Evolutionary conservation across 805 yeast genomes (phyloP).

Genomic region (Huiozyma sinensis): DNA sequence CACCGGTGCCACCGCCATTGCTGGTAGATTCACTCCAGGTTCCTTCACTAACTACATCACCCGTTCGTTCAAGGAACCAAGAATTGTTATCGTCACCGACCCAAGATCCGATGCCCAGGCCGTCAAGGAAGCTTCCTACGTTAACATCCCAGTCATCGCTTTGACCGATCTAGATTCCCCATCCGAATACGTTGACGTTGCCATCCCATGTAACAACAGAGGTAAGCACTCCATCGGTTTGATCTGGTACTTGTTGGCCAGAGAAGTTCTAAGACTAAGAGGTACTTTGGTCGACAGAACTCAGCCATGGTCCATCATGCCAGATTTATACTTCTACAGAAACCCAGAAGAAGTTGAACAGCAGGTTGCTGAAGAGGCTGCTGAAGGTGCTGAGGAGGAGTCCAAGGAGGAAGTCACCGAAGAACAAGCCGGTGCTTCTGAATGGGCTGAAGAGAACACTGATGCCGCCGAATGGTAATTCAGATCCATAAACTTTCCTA

Average conservation of each 20-base stretch:
- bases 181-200: slow-evolving; percentile 97
- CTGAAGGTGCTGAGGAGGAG: slow-evolving; percentile 57
- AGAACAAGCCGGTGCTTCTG: slow-evolving; percentile 53
- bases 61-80: slow-evolving; percentile 99
- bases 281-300: slow-evolving; percentile 95
- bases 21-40: slow-evolving; percentile 99
- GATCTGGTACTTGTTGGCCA: slow-evolving; percentile 98
- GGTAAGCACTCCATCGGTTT: slow-evolving; percentile 99
- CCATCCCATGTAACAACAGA: slow-evolving; percentile 99
- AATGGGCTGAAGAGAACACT: slow-evolving; percentile 44
- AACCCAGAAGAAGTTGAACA: slow-evolving; percentile 98
- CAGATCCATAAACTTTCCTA: not conserved
- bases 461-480: slow-evolving; percentile 25
- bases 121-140: slow-evolving; percentile 98
- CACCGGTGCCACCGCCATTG: slow-evolving; percentile 99
- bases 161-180: slow-evolving; percentile 98
- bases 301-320: slow-evolving; percentile 98
- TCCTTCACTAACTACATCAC: slow-evolving; percentile 99
- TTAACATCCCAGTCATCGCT: slow-evolving; percentile 99
- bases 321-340: slow-evolving; percentile 99
- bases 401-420: slow-evolving; percentile 74
- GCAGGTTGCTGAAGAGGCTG: slow-evolving; percentile 55
- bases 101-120: slow-evolving; percentile 99
- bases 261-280: slow-evolving; percentile 98
- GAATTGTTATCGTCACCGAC: slow-evolving; percentile 97